Base-by-base conservation (phyloP, 441 rosid genomes). In the Gossypium aridum region DNA sequence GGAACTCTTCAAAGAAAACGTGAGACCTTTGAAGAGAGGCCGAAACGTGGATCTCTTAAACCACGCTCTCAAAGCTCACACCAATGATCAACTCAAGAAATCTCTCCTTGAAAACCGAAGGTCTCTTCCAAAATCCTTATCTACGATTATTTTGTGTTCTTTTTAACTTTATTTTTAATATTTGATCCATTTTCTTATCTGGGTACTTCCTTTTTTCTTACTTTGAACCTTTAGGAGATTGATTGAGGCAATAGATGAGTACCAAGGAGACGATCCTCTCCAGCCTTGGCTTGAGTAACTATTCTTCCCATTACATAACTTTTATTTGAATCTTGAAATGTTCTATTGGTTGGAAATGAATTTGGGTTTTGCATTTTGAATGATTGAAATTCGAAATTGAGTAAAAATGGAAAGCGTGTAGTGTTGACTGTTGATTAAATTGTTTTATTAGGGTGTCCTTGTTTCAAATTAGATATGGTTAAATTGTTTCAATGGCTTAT, bases 1-100 rank as follows among this genome's bases (percentile, higher is more conserved):
- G 99, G 98, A 95, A 80, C 85, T 87, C 59, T 96, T 80, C 86
- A 96, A 96, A 78, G 97, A 96, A 76, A 93, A 96, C 76, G 91
- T 93, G 1, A 80, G 95, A 74, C 97, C 98, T 0, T 77, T 96
- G 56, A 93, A 93, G 85, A 82, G 98, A 76, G 98, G 98, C 34
- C 98, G 97, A 54, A 89, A 91, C 20, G 87, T 95, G 54, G 28
- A 78, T 53, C 81, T 87, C 72, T 82, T 95, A 70, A 96, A 93
- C 82, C 77, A 88, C 19, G 82, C 98, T 63, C 98, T 93, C 73
- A 87, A 82, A 80, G 89, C 95, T 51, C 91, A 92, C 69, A 49
- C 85, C 51, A 68, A 81, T 71, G 61, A 74, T 61, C 88, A 81
- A 59, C 85, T 87, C 76, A 86, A 83, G 85, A 88, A 85, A 45